Evolutionary conservation across 2,329 filamentous ascomycete species (phyloP).

Genomic region (Alternaria conjuncta): DNA sequence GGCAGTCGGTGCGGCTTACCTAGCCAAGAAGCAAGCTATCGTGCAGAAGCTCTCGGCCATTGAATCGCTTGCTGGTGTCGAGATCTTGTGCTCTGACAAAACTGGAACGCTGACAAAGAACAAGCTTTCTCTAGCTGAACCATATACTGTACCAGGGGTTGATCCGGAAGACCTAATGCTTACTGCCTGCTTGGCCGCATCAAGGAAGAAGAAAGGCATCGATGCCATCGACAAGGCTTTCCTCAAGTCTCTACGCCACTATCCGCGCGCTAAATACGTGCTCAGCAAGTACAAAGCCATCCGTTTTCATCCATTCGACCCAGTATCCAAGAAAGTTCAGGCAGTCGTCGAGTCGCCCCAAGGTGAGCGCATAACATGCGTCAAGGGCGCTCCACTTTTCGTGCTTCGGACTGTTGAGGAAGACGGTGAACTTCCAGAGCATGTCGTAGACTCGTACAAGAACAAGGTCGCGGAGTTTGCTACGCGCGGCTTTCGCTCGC

Average conservation of each 20-base stretch:
- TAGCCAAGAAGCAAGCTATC: slow-evolving; percentile 91
- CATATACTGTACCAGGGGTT: slow-evolving; percentile 81
- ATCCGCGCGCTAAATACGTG: slow-evolving; percentile 80
- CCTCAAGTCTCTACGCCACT: slow-evolving; percentile 82
- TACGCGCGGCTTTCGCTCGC: slow-evolving; percentile 90
- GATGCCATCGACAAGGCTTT: slow-evolving; percentile 96
- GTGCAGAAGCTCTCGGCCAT: slow-evolving; percentile 93
- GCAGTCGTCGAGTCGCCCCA: slow-evolving; percentile 82
- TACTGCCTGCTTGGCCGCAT: slow-evolving; percentile 87
- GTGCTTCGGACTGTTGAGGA: slow-evolving; percentile 87
- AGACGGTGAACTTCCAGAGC: slow-evolving; percentile 78
- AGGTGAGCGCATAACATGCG: slow-evolving; percentile 84
- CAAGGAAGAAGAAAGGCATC: slow-evolving; percentile 94
- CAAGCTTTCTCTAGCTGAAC: slow-evolving; percentile 86
- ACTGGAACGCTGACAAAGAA: slow-evolving; percentile 94
- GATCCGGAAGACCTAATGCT: slow-evolving; percentile 90
- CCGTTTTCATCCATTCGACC: slow-evolving; percentile 87
- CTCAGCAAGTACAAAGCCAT: slow-evolving; percentile 84
- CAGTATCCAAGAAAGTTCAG: slow-evolving; percentile 90
- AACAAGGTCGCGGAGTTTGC: slow-evolving; percentile 92
- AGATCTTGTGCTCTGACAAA: slow-evolving; percentile 95
- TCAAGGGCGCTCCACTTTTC: slow-evolving; percentile 89
- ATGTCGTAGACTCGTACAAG: slow-evolving; percentile 84
- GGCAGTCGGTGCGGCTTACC: slow-evolving; percentile 90
- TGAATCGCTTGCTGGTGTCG: slow-evolving; percentile 88